These are phyloP conservation scores for Rhizophora mangle DNA, from an alignment of 345 rosid genomes.

Conservation along the genomic window DNA sequence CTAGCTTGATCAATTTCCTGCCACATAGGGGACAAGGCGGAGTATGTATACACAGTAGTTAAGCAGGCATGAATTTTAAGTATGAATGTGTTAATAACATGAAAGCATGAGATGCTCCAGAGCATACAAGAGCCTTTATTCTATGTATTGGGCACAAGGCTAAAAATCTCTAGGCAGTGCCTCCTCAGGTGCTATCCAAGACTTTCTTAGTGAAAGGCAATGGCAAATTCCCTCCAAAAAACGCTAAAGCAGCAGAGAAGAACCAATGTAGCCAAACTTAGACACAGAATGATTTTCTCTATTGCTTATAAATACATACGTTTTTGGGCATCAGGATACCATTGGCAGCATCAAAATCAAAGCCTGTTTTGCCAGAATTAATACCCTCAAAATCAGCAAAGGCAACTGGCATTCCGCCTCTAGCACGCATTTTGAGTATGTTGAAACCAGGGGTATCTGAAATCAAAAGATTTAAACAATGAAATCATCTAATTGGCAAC, in stretches of 20 bases:
- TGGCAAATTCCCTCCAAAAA: no score
- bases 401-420: slow-evolving; percentile 88
- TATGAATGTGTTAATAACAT: background rate
- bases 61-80: background rate
- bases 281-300: background rate
- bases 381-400: slow-evolving; percentile 92
- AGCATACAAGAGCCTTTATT: background rate
- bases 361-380: background rate
- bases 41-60: background rate
- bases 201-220: no score
- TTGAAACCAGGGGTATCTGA: slow-evolving; percentile 75
- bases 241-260: no score
- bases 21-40: background rate
- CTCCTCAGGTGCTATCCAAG: no score
- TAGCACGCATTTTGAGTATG: slow-evolving; percentile 56
- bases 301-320: background rate
- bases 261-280: no score
- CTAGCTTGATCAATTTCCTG: slow-evolving; percentile 72
- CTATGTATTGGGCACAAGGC: background rate
- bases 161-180: no score
- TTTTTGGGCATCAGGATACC: background rate
- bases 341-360: background rate
- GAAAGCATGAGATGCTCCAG: background rate
- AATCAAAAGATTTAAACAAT: slow-evolving; percentile 20
- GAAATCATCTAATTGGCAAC: background rate